phyloP scores from a whole-genome alignment of 305 asterid genomes.

The Coffea humblotiana region DNA sequence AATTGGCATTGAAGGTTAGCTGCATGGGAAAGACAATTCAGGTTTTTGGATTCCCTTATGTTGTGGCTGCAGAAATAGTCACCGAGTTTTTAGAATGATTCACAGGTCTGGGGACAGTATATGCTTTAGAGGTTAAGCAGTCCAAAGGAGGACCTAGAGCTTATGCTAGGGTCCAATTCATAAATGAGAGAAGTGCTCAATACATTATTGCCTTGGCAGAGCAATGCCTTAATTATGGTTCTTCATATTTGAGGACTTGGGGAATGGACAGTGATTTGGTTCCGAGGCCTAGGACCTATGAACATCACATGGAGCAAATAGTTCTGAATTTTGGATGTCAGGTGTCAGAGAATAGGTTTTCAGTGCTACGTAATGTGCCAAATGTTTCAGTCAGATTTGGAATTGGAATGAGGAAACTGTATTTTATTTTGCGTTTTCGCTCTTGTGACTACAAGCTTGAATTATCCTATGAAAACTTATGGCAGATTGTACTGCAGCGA shows the following conservation, averaged over 20 bases:
- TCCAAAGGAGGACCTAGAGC: slow-evolving; percentile 47
- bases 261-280: slow-evolving; percentile 32
- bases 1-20: not conserved
- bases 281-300: slow-evolving; percentile 17
- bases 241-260: slow-evolving; percentile 55
- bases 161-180: slow-evolving; percentile 61
- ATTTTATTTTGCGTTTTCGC: slow-evolving; percentile 29
- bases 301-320: slow-evolving; percentile 43
- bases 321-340: slow-evolving; percentile 69
- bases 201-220: slow-evolving; percentile 39
- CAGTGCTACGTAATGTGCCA: slow-evolving; percentile 43
- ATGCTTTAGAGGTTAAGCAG: slow-evolving; percentile 56
- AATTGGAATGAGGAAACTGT: slow-evolving; percentile 55
- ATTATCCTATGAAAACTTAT: slow-evolving; percentile 58
- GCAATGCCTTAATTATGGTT: slow-evolving; percentile 33
- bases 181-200: slow-evolving; percentile 20
- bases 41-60: slow-evolving; percentile 50
- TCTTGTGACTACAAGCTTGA: slow-evolving; percentile 54
- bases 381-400: slow-evolving; percentile 52
- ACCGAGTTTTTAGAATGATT: slow-evolving; percentile 41
- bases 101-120: slow-evolving; percentile 42
- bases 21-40: slow-evolving; percentile 62
- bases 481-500: slow-evolving; percentile 57
- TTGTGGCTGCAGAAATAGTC: slow-evolving; percentile 36
- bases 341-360: slow-evolving; percentile 41